Conservation (phyloP, 257 asterid species). For the Penstemon barbatus region DNA sequence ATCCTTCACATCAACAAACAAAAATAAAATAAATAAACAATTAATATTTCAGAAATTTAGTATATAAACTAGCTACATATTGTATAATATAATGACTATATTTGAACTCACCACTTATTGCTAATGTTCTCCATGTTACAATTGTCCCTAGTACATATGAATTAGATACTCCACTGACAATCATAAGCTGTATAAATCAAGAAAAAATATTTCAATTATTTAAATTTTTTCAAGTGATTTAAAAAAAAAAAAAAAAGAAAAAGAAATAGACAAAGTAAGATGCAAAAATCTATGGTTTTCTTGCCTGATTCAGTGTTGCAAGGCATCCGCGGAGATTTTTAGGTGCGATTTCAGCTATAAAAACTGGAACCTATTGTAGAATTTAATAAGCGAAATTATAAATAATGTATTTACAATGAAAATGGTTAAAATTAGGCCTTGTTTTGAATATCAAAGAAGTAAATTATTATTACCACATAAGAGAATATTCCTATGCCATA, state of each 20-base stretch:
- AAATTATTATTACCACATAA: conserved; percentile 55
- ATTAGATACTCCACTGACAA: conserved; percentile 73
- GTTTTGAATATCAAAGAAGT: neutral
- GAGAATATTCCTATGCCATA: conserved; percentile 97
- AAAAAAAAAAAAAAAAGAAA: too few relatives aligned
- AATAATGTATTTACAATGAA: neutral
- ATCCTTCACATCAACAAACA: conserved; percentile 42
- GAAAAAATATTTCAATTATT: neutral
- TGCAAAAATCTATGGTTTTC: too few relatives aligned
- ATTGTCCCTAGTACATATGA: conserved; percentile 64
- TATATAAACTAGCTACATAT: neutral
- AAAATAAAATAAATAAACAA: conserved; percentile 1
- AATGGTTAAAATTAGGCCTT: too few relatives aligned
- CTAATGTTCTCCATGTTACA: conserved; percentile 75
- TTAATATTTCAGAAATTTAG: conserved; percentile 3
- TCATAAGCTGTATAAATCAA: conserved; percentile 57
- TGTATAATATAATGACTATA: neutral
- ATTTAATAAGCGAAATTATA: neutral
- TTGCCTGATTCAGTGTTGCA: conserved; percentile 85
- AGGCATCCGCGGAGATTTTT: conserved; percentile 83
- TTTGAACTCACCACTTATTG: conserved; percentile 56
- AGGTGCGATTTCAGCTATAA: conserved; percentile 90
- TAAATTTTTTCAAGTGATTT: neutral
- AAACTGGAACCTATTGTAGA: conserved; percentile 70
- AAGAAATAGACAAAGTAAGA: neutral